Percentiles rank a stretch among this genome's conserved stretches.
Evolutionary conservation across 2,329 filamentous ascomycete genomes (phyloP).

Genomic region (Xenosphaeropsis pyriputrescens): DNA sequence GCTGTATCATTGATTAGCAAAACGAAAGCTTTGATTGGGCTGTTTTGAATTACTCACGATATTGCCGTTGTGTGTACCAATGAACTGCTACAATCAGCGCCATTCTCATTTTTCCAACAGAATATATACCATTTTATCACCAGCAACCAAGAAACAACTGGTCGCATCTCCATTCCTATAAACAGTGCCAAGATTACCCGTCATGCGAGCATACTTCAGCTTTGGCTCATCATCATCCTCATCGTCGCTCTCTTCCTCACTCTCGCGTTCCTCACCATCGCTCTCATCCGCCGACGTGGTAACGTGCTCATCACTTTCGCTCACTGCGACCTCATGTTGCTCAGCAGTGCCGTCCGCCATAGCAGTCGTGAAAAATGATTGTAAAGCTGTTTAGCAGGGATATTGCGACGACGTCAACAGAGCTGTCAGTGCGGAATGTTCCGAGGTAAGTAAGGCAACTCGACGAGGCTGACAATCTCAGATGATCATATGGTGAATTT

Average conservation of each 20-base stretch:
- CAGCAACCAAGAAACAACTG: slow-evolving; percentile 76
- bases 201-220: slow-evolving; percentile 84
- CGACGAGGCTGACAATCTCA: no score
- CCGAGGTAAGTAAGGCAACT: no score
- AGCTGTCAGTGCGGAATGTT: slow-evolving; percentile 3
- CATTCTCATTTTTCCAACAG: neutral
- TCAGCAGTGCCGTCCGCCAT: slow-evolving; percentile 17
- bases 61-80: slow-evolving; percentile 93
- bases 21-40: slow-evolving; percentile 6
- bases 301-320: slow-evolving; percentile 8
- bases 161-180: slow-evolving; percentile 95
- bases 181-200: slow-evolving; percentile 60
- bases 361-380: slow-evolving; percentile 4
- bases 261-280: slow-evolving; percentile 18
- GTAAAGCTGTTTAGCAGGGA: no score
- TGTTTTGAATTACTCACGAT: slow-evolving; percentile 46
- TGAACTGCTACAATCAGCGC: slow-evolving; percentile 43
- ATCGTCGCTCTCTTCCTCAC: slow-evolving; percentile 55
- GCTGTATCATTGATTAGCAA: slow-evolving; percentile 33
- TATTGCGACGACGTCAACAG: slow-evolving; percentile 10
- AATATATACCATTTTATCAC: slow-evolving; percentile 78
- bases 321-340: slow-evolving; percentile 11
- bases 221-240: slow-evolving; percentile 89
- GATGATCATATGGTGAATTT: no score
- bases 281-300: slow-evolving; percentile 7